These are phyloP conservation scores for Artemisia tridentata DNA, from an alignment of 129 eudicot genomes.

Conservation along the genomic window DNA sequence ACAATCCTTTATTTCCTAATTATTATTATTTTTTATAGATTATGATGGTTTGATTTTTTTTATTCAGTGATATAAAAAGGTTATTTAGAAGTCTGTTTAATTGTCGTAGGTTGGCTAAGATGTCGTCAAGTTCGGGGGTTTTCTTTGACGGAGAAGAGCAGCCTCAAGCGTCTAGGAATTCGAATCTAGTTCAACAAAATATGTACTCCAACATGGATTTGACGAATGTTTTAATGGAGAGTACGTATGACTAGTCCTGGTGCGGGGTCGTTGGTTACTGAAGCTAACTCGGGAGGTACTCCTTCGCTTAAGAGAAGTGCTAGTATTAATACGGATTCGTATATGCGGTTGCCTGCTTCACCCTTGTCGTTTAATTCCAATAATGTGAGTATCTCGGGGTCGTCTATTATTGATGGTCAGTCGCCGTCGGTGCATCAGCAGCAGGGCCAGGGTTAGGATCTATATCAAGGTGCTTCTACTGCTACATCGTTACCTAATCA, in stretches of 20 bases:
- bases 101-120: constrained; percentile 31
- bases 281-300: constrained; percentile 79
- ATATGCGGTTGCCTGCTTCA: constrained; percentile 69
- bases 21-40: no score
- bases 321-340: constrained; percentile 67
- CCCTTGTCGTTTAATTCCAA: constrained; percentile 79
- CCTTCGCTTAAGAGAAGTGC: constrained; percentile 80
- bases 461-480: constrained; percentile 62
- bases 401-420: constrained; percentile 57
- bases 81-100: no score
- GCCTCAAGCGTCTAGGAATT: constrained; percentile 42
- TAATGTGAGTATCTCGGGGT: constrained; percentile 72
- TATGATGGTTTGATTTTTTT: no score
- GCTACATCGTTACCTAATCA: constrained; percentile 62
- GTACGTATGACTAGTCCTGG: constrained; percentile 57
- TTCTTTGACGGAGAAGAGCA: constrained; percentile 74
- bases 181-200: constrained; percentile 53
- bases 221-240: constrained; percentile 50
- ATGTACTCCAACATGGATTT: constrained; percentile 34
- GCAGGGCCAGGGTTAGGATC: constrained; percentile 30
- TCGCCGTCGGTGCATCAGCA: constrained; percentile 47
- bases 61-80: no score
- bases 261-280: constrained; percentile 75
- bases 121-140: constrained; percentile 75
- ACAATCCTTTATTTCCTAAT: no score